These are phyloP conservation scores for Calocera cornea DNA, from an alignment of 768 basidiomycete species.

Conservation along the genomic window DNA sequence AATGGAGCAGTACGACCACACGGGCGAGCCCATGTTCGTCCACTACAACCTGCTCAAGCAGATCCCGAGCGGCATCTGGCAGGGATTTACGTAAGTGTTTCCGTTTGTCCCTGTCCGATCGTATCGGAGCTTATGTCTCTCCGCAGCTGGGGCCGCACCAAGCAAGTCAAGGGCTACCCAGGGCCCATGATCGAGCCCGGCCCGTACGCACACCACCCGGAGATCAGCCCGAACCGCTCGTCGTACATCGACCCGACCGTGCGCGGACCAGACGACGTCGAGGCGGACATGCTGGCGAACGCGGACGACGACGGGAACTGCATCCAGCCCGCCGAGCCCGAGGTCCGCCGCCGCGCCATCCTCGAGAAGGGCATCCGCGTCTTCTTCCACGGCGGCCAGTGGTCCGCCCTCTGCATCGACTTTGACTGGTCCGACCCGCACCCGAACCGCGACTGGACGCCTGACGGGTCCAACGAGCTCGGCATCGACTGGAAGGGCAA, in stretches of 20 bases:
- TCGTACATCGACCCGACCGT: neutral
- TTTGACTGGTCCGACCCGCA: constrained; percentile 13
- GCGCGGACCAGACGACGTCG: constrained; percentile 12
- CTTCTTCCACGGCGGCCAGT: constrained; percentile 20
- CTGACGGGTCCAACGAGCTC: constrained; percentile 7
- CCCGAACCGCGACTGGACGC: neutral
- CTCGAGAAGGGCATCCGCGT: constrained; percentile 18
- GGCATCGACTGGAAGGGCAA: constrained; percentile 12
- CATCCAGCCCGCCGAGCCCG: constrained; percentile 14
- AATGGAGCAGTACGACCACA: constrained; percentile 28
- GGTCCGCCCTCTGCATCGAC: constrained; percentile 17
- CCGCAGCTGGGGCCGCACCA: constrained; percentile 10
- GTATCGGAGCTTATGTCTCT: no score
- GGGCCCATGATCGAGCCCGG: constrained; percentile 4
- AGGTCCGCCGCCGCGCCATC: constrained; percentile 17
- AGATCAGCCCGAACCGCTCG: neutral
- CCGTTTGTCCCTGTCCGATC: no score
- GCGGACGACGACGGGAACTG: constrained; percentile 19
- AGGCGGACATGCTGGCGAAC: constrained; percentile 22
- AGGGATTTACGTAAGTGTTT: constrained; percentile 21
- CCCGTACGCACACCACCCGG: neutral
- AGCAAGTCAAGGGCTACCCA: constrained; percentile 8
- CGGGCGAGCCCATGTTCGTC: constrained; percentile 21
- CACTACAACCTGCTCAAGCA: constrained; percentile 32
- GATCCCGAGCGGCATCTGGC: constrained; percentile 19